Base-by-base conservation (phyloP, 2,329 filamentous ascomycete species). In the Diplodia intermedia region DNA sequence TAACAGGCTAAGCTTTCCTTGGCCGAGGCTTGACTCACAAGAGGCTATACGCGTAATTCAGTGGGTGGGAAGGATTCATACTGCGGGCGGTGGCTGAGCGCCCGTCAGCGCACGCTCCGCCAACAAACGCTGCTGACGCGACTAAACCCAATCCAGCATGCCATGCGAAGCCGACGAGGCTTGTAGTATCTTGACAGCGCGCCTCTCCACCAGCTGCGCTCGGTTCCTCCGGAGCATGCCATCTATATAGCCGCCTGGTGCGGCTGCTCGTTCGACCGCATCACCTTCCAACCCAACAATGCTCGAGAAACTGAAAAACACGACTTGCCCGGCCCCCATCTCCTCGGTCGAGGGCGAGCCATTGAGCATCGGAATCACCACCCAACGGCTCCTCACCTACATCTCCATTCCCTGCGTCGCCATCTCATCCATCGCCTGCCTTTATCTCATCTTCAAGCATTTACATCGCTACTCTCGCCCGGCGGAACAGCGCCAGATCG, bases 401-500 rank as follows among this genome's bases (percentile, higher is more conserved):
- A 66, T 73, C 11, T 65, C 73, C 12, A 40, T 55, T 0, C 67
- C 49, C 4, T 72, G 69, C 49, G 69, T 72, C 15, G 62, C 47
- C 33, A 57, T 72, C 38, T 73, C 73, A 3, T 49, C 71, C 8
- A 38, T 67, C 40, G 72, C 71, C 33, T 69, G 69, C 12, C 31
- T 74, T 2, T 70, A 71, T 1, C 69, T 76, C 15, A 71, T 74
- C 40, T 63, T 68, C 20, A 69, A 71, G 29, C 75, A 76, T 66
- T 71, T 77, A 3, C 69, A 65, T 12, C 70, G 73, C 53, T 77
- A 77, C 67, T 70, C 73, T 12, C 66, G 69, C 6, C 74, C 75
- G 3, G 72, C 73, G 26, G 74, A 77, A 67, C 75, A 77, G 68
- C 71, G 73, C 33, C 74, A 76, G 56, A 75, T 75, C 66, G 69